These are phyloP conservation scores for Ulota crispa DNA, from an alignment of 225 moss, liverwort and hornwort species.

Conservation along the genomic window DNA sequence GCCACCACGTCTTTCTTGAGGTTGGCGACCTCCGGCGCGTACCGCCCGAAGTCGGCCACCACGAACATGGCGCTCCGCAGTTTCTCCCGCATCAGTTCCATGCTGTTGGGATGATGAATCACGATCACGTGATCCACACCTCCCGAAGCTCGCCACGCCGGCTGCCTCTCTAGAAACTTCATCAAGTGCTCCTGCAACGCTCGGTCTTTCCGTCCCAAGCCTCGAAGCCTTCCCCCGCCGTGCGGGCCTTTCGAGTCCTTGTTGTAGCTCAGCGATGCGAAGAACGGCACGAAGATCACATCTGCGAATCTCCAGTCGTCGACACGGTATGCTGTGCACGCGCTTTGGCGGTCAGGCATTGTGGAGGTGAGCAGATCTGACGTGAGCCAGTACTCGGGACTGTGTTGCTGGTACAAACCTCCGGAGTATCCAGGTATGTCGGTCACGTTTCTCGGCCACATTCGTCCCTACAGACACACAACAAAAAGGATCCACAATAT, in stretches of 20 bases:
- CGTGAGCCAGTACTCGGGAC: constrained; percentile 74
- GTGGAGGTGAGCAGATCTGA: constrained; percentile 61
- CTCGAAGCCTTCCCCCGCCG: constrained; percentile 8
- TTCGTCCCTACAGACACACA: constrained; percentile 20
- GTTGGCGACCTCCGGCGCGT: constrained; percentile 28
- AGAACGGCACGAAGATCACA: constrained; percentile 70
- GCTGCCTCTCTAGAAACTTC: constrained; percentile 34
- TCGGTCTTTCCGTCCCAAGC: constrained; percentile 17
- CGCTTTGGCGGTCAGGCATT: constrained; percentile 32
- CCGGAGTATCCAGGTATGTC: constrained; percentile 60
- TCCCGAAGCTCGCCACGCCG: constrained; percentile 47
- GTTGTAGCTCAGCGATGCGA: constrained; percentile 77
- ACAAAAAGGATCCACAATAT: background rate
- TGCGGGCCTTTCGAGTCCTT: constrained; percentile 16
- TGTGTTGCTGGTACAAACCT: constrained; percentile 75
- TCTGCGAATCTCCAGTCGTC: constrained; percentile 49
- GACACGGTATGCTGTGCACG: constrained; percentile 70
- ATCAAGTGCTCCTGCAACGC: constrained; percentile 54
- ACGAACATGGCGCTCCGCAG: constrained; percentile 45
- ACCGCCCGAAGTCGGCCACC: constrained; percentile 58
- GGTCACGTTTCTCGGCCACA: constrained; percentile 56
- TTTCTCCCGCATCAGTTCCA: constrained; percentile 23
- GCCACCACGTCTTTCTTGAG: constrained; percentile 52
- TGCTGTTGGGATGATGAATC: constrained; percentile 59
- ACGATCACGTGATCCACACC: constrained; percentile 49